A percentile compares a stretch with the other conserved stretches of the same genome.
phyloP scores from a whole-genome alignment of 257 asterid genomes.

The Fraxinus quadrangulata region DNA sequence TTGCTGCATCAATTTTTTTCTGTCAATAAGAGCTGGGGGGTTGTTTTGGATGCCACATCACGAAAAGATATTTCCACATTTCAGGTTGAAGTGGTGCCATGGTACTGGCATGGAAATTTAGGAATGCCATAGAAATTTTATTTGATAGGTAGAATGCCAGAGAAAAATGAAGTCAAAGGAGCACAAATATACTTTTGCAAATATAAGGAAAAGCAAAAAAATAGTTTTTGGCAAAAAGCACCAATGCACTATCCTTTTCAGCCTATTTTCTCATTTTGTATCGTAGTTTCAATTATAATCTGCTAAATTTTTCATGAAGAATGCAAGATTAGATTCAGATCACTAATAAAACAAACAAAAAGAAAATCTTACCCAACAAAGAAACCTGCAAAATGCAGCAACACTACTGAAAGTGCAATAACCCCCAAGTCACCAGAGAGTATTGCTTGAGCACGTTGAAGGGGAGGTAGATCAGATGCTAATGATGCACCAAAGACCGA shows the following conservation, averaged over 20 bases:
- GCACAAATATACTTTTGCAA: neutral
- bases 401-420: constrained; percentile 61
- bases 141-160: no score
- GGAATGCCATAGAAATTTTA: neutral
- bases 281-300: neutral
- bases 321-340: neutral
- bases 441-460: constrained; percentile 43
- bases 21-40: neutral
- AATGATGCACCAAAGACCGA: constrained; percentile 49
- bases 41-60: neutral
- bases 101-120: neutral
- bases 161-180: neutral
- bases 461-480: constrained; percentile 53
- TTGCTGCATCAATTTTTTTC: neutral
- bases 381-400: constrained; percentile 84
- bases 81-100: neutral
- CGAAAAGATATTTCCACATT: neutral
- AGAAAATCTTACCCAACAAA: constrained; percentile 71
- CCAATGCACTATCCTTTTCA: neutral
- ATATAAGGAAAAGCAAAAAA: neutral
- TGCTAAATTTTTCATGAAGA: neutral
- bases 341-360: constrained; percentile 7
- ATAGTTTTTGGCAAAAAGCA: neutral
- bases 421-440: constrained; percentile 64
- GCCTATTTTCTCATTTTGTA: neutral